Base-by-base conservation (phyloP, 805 yeast genomes). In the Peterozyma xylosa region DNA sequence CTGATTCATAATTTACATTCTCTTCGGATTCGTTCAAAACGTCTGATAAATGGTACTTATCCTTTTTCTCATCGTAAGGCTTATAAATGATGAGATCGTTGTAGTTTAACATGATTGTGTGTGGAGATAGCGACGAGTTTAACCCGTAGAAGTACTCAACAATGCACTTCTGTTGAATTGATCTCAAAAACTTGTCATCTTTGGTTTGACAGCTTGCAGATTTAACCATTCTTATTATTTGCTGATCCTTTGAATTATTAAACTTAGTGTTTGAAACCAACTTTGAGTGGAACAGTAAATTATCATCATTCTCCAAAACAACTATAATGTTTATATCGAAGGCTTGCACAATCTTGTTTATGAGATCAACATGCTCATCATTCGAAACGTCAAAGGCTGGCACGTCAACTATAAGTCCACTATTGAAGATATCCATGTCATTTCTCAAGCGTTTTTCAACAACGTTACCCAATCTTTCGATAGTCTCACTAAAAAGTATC, bases 91-190 rank as follows among this genome's bases (percentile, higher is more conserved):
- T 64, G 9, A 86, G 64, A 45, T 79, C 83, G 13, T 73, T 70
- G 45, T 74, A 68, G 54, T 80, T 87, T 2, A 81, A 79, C 17
- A 89, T 87, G 1, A 88, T 76, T 5, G 95, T 85, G 60, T 81
- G 90, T 2, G 99, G 98, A 15, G 95, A 82, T 42, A 93, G 69
- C 5, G 80, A 76, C 4, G 78, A 73, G 38, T 71, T 71, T 5
- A 75, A 74, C 2, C 99, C 99, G 57, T 93, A 88, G 55, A 93
- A 93, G 60, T 93, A 93, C 56, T 90, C 95, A 56, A 80, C 79
- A 43, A 91, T 88, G 5, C 82, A 68, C 36, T 77, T 72, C 53
- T 89, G 87, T 59, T 91, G 98, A 17, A 74, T 43, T 33, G 81
- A 76, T 55, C 98, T 71, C 33, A 71, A 67, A 57, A 70, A 88